Conservation (phyloP, 768 basidiomycete species). For the Collybia mongolica region DNA sequence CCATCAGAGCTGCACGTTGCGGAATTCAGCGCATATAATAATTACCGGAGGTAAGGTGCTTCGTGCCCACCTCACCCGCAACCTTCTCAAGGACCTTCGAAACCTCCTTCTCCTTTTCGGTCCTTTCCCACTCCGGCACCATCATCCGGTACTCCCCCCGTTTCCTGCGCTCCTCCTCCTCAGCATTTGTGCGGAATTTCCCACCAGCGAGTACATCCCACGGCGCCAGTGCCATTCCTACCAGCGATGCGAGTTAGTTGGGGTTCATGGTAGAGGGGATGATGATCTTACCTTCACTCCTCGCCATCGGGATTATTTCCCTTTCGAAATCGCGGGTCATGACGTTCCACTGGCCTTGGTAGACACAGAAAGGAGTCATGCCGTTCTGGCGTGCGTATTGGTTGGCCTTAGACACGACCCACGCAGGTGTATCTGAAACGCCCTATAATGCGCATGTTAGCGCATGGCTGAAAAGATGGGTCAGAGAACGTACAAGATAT, state of each 20-base stretch:
- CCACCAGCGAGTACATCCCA: constrained; percentile 23
- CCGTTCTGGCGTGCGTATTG: constrained; percentile 44
- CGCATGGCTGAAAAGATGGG: neutral
- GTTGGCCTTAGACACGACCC: constrained; percentile 43
- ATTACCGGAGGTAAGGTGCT: constrained; percentile 27
- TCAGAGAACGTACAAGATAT: constrained; percentile 30
- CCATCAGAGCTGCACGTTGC: no score
- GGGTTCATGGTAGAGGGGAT: constrained; percentile 14
- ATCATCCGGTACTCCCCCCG: constrained; percentile 24
- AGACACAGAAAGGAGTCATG: constrained; percentile 46
- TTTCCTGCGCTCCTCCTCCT: constrained; percentile 19
- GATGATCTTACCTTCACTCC: constrained; percentile 30
- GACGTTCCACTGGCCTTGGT: constrained; percentile 43
- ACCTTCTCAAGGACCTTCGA: constrained; percentile 35
- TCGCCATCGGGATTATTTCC: constrained; percentile 44
- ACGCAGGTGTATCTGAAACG: constrained; percentile 38
- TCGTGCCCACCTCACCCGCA: constrained; percentile 32
- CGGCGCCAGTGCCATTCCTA: constrained; percentile 21
- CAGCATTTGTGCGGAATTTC: constrained; percentile 51
- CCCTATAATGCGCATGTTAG: constrained; percentile 16
- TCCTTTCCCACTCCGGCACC: constrained; percentile 29
- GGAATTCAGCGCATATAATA: constrained; percentile 6
- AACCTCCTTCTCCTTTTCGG: constrained; percentile 28
- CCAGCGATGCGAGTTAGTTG: constrained; percentile 21
- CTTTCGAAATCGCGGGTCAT: constrained; percentile 43